These are phyloP conservation scores for Pythium chondricola DNA, from an alignment of 352 stramenopile species.

Conservation along the genomic window DNA sequence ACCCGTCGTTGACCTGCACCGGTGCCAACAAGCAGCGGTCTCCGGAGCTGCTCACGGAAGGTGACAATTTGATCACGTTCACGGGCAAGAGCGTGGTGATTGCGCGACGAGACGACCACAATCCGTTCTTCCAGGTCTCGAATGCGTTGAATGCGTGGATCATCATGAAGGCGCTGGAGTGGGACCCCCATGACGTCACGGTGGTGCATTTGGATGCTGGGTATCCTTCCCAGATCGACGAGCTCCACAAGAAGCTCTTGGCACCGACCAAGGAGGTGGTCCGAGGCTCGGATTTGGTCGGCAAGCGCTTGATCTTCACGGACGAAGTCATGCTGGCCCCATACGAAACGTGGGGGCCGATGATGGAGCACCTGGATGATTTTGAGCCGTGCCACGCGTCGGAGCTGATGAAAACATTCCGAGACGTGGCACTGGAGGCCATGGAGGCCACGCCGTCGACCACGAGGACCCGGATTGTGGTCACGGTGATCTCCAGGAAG, in stretches of 20 bases:
- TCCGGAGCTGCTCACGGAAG: not conserved
- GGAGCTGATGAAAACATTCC: slow-evolving; percentile 40
- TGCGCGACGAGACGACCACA: slow-evolving; percentile 25
- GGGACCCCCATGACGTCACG: slow-evolving; percentile 3
- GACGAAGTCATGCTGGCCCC: slow-evolving; percentile 37
- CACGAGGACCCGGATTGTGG: not conserved
- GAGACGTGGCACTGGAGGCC: slow-evolving; percentile 5
- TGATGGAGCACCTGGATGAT: slow-evolving; percentile 65
- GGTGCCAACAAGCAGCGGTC: not conserved
- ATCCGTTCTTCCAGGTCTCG: slow-evolving; percentile 31
- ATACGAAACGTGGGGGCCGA: slow-evolving; percentile 41
- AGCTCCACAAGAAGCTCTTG: slow-evolving; percentile 13
- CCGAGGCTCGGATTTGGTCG: slow-evolving; percentile 14
- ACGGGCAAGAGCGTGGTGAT: slow-evolving; percentile 3
- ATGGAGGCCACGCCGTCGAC: not conserved
- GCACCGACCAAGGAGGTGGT: slow-evolving; percentile 11
- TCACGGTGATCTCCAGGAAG: slow-evolving; percentile 16
- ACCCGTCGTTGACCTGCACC: not conserved
- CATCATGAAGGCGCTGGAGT: slow-evolving; percentile 9
- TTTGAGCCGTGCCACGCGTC: slow-evolving; percentile 46
- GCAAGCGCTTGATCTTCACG: slow-evolving; percentile 21
- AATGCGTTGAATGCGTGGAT: slow-evolving; percentile 22
- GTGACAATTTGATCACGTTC: not conserved
- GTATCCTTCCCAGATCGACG: slow-evolving; percentile 12
- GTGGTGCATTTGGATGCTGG: slow-evolving; percentile 21